A percentile compares a stretch with the other conserved stretches of the same genome.
phyloP scores from a whole-genome alignment of 116 monocot species.

The Iris pallida region DNA sequence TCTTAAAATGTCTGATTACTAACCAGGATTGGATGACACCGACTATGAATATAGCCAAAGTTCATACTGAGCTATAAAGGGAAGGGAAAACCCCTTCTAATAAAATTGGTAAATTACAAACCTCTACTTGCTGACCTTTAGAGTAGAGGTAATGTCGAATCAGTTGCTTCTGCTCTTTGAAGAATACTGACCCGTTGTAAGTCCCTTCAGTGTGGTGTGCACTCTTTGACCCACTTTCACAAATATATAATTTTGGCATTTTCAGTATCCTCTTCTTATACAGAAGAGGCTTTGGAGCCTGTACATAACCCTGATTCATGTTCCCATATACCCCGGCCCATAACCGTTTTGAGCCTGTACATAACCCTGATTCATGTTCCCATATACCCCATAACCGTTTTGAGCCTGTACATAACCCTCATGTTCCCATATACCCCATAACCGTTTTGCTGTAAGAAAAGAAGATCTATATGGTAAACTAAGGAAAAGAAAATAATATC shows the following conservation, averaged over 20 bases:
- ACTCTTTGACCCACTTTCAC: conserved; percentile 1
- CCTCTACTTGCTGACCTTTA: neutral
- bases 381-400: no score
- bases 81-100: no score
- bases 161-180: neutral
- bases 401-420: no score
- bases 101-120: neutral
- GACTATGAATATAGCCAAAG: no score
- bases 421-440: neutral
- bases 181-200: neutral
- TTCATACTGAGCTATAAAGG: no score
- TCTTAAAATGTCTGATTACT: no score
- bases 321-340: no score
- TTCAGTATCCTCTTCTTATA: conserved; percentile 1
- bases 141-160: neutral
- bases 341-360: no score
- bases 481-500: neutral
- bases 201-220: neutral
- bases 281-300: neutral
- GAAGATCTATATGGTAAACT: neutral
- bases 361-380: no score
- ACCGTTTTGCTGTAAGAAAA: neutral
- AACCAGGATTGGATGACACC: no score
- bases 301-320: conserved; percentile 2
- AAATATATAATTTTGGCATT: neutral